phyloP scores from a whole-genome alignment of 2,329 filamentous ascomycete genomes.

The Ophiostoma sp. region DNA sequence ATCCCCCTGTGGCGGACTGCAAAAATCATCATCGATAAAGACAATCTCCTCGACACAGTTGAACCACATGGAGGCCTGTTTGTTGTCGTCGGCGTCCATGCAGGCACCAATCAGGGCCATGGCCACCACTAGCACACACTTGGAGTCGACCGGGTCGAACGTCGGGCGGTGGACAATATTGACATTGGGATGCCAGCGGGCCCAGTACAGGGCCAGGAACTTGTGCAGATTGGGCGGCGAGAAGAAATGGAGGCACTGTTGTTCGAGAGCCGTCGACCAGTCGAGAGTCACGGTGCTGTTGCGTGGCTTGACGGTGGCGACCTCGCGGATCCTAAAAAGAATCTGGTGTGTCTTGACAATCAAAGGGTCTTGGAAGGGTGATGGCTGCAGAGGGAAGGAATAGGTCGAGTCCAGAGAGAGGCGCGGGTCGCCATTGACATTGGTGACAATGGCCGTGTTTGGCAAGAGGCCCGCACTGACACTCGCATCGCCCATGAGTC shows the following conservation, averaged over 20 bases:
- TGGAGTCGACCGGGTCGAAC: background rate
- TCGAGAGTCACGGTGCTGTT: slow-evolving; percentile 23
- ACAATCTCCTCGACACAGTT: slow-evolving; percentile 24
- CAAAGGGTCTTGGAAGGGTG: slow-evolving; percentile 7
- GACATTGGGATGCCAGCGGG: slow-evolving; percentile 22
- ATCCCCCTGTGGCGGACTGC: background rate
- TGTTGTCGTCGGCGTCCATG: background rate
- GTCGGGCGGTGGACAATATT: slow-evolving; percentile 20
- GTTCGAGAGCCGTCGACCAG: slow-evolving; percentile 15
- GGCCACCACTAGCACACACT: slow-evolving; percentile 3
- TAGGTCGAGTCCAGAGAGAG: background rate
- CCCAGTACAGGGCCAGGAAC: slow-evolving; percentile 21
- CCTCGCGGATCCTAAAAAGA: slow-evolving; percentile 13
- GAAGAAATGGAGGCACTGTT: slow-evolving; percentile 20
- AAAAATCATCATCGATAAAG: slow-evolving; percentile 20
- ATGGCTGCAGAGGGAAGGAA: background rate
- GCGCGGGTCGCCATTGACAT: background rate
- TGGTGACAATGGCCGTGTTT: too few relatives aligned
- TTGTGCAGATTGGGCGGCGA: slow-evolving; percentile 19
- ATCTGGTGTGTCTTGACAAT: slow-evolving; percentile 21
- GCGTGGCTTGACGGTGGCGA: slow-evolving; percentile 7
- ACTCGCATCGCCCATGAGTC: background rate
- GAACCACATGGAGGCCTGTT: slow-evolving; percentile 19
- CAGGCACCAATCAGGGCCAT: slow-evolving; percentile 19
- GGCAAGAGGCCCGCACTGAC: background rate